Evolutionary conservation across 2,329 filamentous ascomycete species (phyloP).

Genomic region (Scedosporium dehoogii): DNA sequence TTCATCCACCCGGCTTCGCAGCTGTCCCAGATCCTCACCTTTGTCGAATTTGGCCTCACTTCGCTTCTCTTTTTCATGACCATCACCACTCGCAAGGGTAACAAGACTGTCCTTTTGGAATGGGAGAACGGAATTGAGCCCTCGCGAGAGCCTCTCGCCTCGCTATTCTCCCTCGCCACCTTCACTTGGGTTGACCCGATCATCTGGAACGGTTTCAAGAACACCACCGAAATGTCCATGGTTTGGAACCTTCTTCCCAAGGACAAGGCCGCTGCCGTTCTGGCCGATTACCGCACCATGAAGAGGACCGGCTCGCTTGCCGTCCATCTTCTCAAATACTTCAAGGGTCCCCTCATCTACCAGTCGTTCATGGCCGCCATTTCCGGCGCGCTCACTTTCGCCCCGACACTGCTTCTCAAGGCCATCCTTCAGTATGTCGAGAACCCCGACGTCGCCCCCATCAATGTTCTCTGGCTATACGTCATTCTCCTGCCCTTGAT

Average conservation of each 20-base stretch:
- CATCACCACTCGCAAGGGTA: conserved; percentile 78
- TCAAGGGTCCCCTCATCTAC: conserved; percentile 62
- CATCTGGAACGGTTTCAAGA: conserved; percentile 79
- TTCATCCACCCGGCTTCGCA: conserved; percentile 65
- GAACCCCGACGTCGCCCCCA: conserved; percentile 60
- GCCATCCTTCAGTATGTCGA: conserved; percentile 94
- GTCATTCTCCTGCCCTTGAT: conserved; percentile 83
- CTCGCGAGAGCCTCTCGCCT: conserved; percentile 77
- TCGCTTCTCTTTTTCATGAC: conserved; percentile 68
- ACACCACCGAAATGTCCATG: conserved; percentile 69
- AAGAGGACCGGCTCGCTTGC: conserved; percentile 73
- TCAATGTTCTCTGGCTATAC: conserved; percentile 90
- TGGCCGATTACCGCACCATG: conserved; percentile 74
- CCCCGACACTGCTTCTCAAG: conserved; percentile 81
- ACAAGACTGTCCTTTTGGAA: conserved; percentile 78
- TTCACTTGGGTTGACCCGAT: conserved; percentile 89
- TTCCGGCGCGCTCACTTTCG: conserved; percentile 76
- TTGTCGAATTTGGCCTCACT: conserved; percentile 64
- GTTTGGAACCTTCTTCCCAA: conserved; percentile 87
- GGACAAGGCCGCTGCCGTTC: conserved; percentile 75
- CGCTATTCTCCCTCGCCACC: conserved; percentile 75
- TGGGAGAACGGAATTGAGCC: conserved; percentile 84
- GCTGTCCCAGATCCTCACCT: conserved; percentile 52
- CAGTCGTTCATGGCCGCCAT: conserved; percentile 76
- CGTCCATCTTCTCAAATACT: conserved; percentile 75